Evolutionary conservation across 169 alveolate species (phyloP).

Genomic region (Babesia bovis): DNA sequence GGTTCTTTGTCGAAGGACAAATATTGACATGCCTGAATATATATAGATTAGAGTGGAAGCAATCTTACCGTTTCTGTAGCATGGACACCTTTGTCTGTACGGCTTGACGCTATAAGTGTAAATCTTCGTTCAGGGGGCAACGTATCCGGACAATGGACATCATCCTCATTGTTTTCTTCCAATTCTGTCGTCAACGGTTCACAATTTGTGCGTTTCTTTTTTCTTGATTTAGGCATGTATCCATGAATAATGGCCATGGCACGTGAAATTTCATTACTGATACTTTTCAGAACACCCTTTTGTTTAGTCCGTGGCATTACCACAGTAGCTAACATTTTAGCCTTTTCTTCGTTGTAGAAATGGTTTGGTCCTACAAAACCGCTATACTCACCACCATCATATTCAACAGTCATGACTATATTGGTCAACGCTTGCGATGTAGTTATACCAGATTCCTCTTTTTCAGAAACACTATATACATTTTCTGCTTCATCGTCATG

Average conservation of each 20-base stretch:
- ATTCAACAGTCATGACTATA: slow-evolving; percentile 62
- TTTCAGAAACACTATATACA: background rate
- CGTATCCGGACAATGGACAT: background rate
- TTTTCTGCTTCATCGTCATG: too few species aligned
- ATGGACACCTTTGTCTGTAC: slow-evolving; percentile 80
- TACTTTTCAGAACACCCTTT: slow-evolving; percentile 20
- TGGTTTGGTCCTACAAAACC: slow-evolving; percentile 75
- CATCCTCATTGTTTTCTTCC: background rate
- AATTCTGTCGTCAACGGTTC: background rate
- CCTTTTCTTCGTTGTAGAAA: slow-evolving; percentile 28
- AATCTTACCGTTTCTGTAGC: slow-evolving; percentile 66
- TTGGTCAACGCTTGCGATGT: slow-evolving; percentile 58
- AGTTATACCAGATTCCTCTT: background rate
- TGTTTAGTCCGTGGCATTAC: background rate
- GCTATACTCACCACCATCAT: slow-evolving; percentile 71
- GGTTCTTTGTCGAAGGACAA: slow-evolving; percentile 68
- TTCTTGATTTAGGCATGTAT: slow-evolving; percentile 42
- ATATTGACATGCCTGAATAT: slow-evolving; percentile 69
- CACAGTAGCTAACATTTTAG: background rate
- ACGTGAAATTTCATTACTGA: slow-evolving; percentile 59
- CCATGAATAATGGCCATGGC: slow-evolving; percentile 72
- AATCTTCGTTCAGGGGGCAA: slow-evolving; percentile 50
- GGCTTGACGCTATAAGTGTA: slow-evolving; percentile 72
- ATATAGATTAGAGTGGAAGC: too few species aligned
- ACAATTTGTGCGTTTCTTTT: background rate